Percentiles rank a stretch among this genome's conserved stretches.
Conservation (phyloP, 2,329 filamentous ascomycete species). For the Aspergillus sergii region DNA sequence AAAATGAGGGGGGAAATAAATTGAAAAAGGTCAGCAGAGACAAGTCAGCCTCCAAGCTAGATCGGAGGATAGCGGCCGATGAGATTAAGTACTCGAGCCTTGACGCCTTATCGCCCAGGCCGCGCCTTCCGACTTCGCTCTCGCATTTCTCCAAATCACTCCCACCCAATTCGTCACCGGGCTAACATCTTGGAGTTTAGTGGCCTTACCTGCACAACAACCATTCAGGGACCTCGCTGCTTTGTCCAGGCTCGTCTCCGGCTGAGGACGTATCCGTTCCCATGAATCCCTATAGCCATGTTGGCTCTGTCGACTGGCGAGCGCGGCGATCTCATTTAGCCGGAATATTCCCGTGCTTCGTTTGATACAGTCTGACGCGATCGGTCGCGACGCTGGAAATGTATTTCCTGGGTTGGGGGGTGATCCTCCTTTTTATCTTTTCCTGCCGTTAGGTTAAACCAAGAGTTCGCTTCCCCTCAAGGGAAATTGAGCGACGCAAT, state of each 20-base stretch:
- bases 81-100: slow-evolving; percentile 10
- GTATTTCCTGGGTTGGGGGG: neutral
- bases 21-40: neutral
- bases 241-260: neutral
- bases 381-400: neutral
- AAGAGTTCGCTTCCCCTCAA: neutral
- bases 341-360: neutral
- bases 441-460: neutral
- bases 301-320: neutral
- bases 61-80: slow-evolving; percentile 7
- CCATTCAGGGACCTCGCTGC: neutral
- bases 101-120: slow-evolving; percentile 14
- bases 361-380: neutral
- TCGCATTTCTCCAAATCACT: neutral
- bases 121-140: slow-evolving; percentile 17
- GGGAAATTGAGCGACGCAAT: neutral
- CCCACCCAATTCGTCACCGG: neutral
- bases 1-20: neutral
- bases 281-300: neutral
- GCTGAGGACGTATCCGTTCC: neutral
- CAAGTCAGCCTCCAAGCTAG: neutral
- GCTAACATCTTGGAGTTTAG: slow-evolving; percentile 6
- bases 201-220: neutral
- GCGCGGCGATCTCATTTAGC: neutral
- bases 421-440: slow-evolving; percentile 1